These are phyloP conservation scores for Juglanconis oblonga DNA, from an alignment of 2,329 filamentous ascomycete species.

Conservation along the genomic window DNA sequence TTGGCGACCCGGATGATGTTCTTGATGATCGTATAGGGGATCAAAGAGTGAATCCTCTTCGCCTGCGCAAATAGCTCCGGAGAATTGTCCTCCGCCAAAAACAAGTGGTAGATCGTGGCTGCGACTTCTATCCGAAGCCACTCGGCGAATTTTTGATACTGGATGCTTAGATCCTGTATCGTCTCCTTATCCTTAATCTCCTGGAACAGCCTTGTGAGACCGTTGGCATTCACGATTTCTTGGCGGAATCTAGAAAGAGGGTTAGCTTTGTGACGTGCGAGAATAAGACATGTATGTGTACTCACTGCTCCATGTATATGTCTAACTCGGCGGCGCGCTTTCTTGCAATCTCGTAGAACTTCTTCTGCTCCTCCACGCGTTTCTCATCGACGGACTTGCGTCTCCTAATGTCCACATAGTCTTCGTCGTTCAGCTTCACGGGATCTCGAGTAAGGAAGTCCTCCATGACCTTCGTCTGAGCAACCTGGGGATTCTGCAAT, in stretches of 20 bases:
- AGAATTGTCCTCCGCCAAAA: constrained; percentile 96
- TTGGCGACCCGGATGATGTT: constrained; percentile 97
- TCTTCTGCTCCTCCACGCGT: constrained; percentile 85
- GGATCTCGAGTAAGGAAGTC: constrained; percentile 78
- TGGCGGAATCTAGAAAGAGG: constrained; percentile 52
- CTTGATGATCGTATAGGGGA: constrained; percentile 91
- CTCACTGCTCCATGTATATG: constrained; percentile 94
- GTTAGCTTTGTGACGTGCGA: constrained; percentile 18
- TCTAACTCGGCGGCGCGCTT: constrained; percentile 89
- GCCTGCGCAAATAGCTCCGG: constrained; percentile 93
- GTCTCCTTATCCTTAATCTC: constrained; percentile 89
- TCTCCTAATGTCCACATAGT: constrained; percentile 74
- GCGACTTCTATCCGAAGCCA: constrained; percentile 97
- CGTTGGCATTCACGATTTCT: constrained; percentile 70
- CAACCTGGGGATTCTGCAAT: constrained; percentile 79
- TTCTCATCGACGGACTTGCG: constrained; percentile 83
- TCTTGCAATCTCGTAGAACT: constrained; percentile 93
- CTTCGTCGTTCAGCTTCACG: constrained; percentile 74
- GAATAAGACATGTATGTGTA: constrained; percentile 17
- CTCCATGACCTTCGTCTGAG: constrained; percentile 76
- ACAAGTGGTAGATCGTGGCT: constrained; percentile 93
- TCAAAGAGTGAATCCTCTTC: constrained; percentile 89
- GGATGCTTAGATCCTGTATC: constrained; percentile 83
- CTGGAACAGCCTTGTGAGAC: constrained; percentile 85
- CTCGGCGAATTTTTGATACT: constrained; percentile 97